These are phyloP conservation scores for Saccharomycopsis crataegensis DNA, from an alignment of 1,139 yeast genomes.

Conservation along the genomic window DNA sequence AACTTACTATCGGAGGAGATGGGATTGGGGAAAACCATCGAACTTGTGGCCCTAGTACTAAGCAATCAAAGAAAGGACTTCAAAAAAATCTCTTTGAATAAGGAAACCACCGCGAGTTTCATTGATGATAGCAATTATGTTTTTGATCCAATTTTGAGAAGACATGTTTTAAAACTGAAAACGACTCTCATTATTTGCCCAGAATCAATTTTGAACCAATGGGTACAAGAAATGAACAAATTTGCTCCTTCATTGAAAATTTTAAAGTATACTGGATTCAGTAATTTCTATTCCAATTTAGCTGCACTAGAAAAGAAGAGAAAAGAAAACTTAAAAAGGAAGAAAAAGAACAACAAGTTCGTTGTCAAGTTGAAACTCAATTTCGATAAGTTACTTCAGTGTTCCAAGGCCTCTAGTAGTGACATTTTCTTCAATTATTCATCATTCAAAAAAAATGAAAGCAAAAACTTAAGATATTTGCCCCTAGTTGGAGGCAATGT, in stretches of 20 bases:
- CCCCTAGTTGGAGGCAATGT: neutral
- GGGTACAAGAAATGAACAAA: conserved; percentile 65
- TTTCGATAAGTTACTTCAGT: conserved; percentile 27
- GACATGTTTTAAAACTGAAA: conserved; percentile 46
- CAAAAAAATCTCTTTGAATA: conserved; percentile 26
- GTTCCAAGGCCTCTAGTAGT: neutral
- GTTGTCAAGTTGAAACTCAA: conserved; percentile 19
- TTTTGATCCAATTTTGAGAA: conserved; percentile 21
- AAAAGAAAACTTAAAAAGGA: neutral
- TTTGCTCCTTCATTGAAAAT: conserved; percentile 54
- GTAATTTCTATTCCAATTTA: conserved; percentile 30
- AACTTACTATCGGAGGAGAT: conserved; percentile 87
- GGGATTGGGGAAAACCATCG: conserved; percentile 96
- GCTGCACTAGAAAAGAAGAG: conserved; percentile 21
- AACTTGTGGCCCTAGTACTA: conserved; percentile 57
- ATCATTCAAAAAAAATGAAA: neutral
- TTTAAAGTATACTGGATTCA: conserved; percentile 57
- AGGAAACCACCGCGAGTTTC: conserved; percentile 7
- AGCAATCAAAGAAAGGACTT: conserved; percentile 42
- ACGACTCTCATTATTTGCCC: conserved; percentile 85
- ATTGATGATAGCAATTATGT: conserved; percentile 18
- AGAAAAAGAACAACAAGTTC: neutral
- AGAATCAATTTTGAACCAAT: conserved; percentile 70
- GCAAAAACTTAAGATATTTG: neutral
- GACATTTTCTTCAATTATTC: conserved; percentile 16